Base-by-base conservation (phyloP, 2,329 filamentous ascomycete genomes). In the Diaporthe vaccinii region DNA sequence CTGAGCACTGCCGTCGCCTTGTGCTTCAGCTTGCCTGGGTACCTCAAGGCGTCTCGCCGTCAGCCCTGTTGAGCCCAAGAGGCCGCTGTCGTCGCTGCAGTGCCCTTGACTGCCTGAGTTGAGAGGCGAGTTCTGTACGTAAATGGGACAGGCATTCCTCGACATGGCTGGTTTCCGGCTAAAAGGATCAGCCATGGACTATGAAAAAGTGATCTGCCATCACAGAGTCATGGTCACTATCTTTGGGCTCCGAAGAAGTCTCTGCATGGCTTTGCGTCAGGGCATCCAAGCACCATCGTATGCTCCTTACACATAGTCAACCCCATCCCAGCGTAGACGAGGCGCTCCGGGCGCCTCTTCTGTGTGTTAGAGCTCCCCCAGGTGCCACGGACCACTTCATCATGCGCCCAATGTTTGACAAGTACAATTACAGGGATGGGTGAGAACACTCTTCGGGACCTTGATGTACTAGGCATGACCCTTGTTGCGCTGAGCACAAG, bases 51-150 rank as follows among this genome's bases (percentile, higher is more conserved):
- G n/a, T 7, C 46, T 7, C 7, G 2, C 3, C 3, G 9, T n/a
- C 46, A 49, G 46, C n/a, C n/a, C 10, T 25, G 8, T 22, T 3
- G 3, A 22, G 20, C 20, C 20, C 17, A 7, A 49, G 20, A 20
- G 10, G 17, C 6, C 44, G 17, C 20, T 49, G 17, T 7, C 17
- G 8, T 49, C 20, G 20, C 7, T 49, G 44, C 12, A 25, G 4
- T 3, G n/a, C n/a, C 51, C 8, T 51, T 12, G n/a, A 25, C 9
- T 5, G 51, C 7, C 49, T 14, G 49, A 12, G 0, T 12, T 28
- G 51, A 15, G 51, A 25, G n/a, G 10, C 15, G 0, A 15, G 1
- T 2, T 12, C 3, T 9, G n/a, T 0, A 25, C 0, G 14, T 0
- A 7, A 53, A 53, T 1, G 10, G 10, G 12, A 10, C 12, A 53